Evolutionary conservation across 2,329 filamentous ascomycete genomes (phyloP), one percentile per base, ranked within the genome.

Genomic region (Scedosporium aurantiacum): DNA sequence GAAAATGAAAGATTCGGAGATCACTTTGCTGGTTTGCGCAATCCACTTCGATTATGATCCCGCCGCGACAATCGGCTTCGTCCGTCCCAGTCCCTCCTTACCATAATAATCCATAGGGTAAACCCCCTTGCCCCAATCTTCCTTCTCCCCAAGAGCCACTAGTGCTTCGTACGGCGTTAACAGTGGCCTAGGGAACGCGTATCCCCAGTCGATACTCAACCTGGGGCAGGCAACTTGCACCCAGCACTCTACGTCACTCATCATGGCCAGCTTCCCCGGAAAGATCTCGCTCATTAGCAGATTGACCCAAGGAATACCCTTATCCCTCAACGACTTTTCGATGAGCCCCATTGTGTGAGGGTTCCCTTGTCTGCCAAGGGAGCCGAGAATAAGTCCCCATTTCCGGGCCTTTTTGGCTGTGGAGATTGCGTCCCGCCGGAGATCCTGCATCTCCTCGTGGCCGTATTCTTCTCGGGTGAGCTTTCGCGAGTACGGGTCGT

Each of bases 81-180:
- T 92, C 71, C 94, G 84, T 1, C 93, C 94, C 61, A 99, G 70
- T 0, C 94, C 94, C 55, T 97, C 90, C 71, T 88, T 93, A 0
- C 87, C 92, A 75, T 99, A 99, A 71, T 96, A 99, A 73, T 99
- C 92, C 94, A 99, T 99, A 0, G 92, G 93, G 75, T 99, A 99
- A 14, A 91, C 81, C 1, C 84, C 88, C 62, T 78, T 80, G 16
- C 79, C 86, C 90, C 85, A 96, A 57, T 89, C 89, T 66, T 94
- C 82, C 65, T 82, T 84, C 64, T 86, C 86, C 2, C 89, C 91
- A 57, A 99, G 75, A n/a, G 91, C 90, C 40, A 99, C 87, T 63
- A 97, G 81, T 5, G 94, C 94, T 76, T 99, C 94, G 68, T 99
- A 97, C 1, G 94, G 93, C 60, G 93, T 97, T 70, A 99, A 74